Evolutionary conservation across 495 filamentous ascomycete species (phyloP).

Genomic region (Gamarada debralockiae): DNA sequence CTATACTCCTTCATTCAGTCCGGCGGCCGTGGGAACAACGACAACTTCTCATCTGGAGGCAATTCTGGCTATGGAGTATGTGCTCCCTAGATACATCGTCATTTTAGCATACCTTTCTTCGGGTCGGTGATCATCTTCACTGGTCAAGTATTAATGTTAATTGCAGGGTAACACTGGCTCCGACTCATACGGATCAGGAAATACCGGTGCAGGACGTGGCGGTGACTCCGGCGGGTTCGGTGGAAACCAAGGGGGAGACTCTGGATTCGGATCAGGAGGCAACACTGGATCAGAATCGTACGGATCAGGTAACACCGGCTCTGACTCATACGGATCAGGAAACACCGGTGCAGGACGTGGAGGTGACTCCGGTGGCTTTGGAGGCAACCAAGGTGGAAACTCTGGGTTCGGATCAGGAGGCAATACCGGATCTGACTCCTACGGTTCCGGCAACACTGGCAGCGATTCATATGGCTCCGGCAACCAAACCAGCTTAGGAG

Average conservation of each 20-base stretch:
- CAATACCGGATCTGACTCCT: constrained; percentile 9
- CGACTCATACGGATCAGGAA: not conserved
- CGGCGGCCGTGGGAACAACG: not conserved
- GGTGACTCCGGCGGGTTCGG: not conserved
- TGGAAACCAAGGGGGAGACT: no score
- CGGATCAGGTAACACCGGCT: constrained; percentile 4
- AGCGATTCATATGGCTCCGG: constrained; percentile 15
- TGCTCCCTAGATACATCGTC: not conserved
- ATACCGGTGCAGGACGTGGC: not conserved
- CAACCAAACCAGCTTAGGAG: constrained; percentile 4
- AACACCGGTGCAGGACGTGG: not conserved
- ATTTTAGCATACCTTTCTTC: not conserved
- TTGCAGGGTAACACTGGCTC: constrained; percentile 7
- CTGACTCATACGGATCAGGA: constrained; percentile 2
- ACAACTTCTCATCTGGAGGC: not conserved
- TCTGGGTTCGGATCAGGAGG: not conserved
- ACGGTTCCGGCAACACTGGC: constrained; percentile 22
- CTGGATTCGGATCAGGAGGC: no score
- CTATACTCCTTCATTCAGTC: constrained; percentile 2
- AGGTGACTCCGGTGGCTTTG: not conserved
- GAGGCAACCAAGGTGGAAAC: no score
- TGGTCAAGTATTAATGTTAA: not conserved
- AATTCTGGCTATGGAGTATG: constrained; percentile 5
- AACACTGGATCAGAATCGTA: no score
- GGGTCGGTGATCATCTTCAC: not conserved